phyloP scores from a whole-genome alignment of 2,329 filamentous ascomycete species.

The Neurospora crassa region DNA sequence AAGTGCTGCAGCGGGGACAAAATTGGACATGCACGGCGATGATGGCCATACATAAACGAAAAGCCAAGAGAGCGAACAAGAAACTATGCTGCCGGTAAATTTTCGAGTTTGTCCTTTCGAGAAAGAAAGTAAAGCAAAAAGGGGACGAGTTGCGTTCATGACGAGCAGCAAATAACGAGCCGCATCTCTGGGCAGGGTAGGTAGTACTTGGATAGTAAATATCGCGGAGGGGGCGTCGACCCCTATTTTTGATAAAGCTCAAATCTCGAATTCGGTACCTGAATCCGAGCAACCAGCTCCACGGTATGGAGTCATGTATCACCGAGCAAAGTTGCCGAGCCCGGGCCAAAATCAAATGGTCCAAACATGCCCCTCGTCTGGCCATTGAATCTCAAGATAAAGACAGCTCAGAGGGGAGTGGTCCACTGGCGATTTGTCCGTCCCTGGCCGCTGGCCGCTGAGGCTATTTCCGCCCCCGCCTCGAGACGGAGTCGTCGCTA shows the following conservation, averaged over 20 bases:
- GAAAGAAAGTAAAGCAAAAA: not conserved
- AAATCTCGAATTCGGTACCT: not conserved
- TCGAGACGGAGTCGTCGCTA: not conserved
- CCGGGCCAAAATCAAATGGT: not conserved
- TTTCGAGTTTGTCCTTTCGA: too few relatives aligned
- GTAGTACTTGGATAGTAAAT: not conserved
- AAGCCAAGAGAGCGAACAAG: not conserved
- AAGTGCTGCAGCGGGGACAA: not conserved
- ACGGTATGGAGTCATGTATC: not conserved
- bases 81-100: not conserved
- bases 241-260: not conserved
- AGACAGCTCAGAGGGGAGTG: conserved; percentile 2
- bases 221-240: not conserved
- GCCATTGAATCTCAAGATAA: not conserved
- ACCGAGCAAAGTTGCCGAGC: not conserved
- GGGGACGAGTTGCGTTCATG: not conserved
- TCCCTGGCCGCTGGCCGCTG: conserved; percentile 6
- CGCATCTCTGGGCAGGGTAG: not conserved
- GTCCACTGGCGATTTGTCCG: not conserved
- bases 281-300: not conserved
- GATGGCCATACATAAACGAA: not conserved
- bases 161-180: not conserved
- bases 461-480: conserved; percentile 15
- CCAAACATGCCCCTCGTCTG: not conserved
- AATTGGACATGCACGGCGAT: not conserved